Evolutionary conservation across 2,329 filamentous ascomycete genomes (phyloP), one percentile per base, ranked within the genome.

Genomic region (Sordariomycetes sp.): DNA sequence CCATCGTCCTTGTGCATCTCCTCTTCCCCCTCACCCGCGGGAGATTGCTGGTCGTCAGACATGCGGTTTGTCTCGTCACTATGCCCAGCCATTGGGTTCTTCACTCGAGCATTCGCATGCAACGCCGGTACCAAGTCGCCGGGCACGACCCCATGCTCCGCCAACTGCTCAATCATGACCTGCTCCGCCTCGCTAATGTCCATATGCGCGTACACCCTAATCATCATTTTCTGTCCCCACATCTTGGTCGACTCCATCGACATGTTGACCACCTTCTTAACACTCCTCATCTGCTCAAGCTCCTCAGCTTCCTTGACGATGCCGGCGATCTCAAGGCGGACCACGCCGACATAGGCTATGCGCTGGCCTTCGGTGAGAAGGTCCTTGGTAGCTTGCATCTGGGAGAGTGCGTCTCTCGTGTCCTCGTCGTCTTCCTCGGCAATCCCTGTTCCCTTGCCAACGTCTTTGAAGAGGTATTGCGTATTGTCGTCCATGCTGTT

Each of bases 151-250:
- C 90, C 92, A 59, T 98, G 92, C 38, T 92, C 84, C 10, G 85
- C 82, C 38, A 98, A 68, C 58, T 98, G 92, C 61, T 98, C 92
- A 45, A 98, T 95, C 92, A 98, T 98, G 55, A 98, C 69, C 64
- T 98, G 92, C 59, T 98, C 92, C 11, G 75, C 80, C 16, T 81
- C 68, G 50, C 80, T 87, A 49, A 98, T 93, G 39, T 98, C 92
- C 92, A 98, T 98, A 58, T 98, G 92, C 10, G 77, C 67, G 55
- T 96, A 98, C 10, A 98, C 57, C 17, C 90, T 78, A 39, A 95
- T 78, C 88, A 98, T 98, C 72, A 94, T 94, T 63, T 93, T 93
- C 56, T 98, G 92, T 37, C 84, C 79, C 90, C 90, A 98, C 83
- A 95, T 95, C 57, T 82, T 82, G 63, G 85, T 81, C 23, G 79